A percentile compares a stretch with the other conserved stretches of the same genome.
phyloP scores from a whole-genome alignment of 345 rosid genomes.

The Bruguiera gymnorhiza region DNA sequence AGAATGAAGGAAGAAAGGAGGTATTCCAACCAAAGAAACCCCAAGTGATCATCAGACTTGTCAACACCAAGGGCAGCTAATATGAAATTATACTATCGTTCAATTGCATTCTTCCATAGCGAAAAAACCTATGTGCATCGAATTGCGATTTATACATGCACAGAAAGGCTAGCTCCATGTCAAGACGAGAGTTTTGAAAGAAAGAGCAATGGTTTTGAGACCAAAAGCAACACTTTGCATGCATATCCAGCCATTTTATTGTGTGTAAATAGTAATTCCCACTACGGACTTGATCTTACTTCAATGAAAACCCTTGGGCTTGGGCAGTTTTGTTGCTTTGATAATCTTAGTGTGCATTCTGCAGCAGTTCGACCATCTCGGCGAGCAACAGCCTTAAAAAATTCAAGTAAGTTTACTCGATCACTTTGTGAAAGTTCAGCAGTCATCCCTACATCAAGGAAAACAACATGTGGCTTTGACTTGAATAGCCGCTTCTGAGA shows the following conservation, averaged over 20 bases:
- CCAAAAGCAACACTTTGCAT: no score
- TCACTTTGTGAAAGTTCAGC: slow-evolving; percentile 91
- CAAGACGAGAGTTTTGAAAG: no score
- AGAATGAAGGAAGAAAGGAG: no score
- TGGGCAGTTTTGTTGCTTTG: slow-evolving; percentile 88
- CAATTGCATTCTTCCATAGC: no score
- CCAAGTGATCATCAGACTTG: background rate
- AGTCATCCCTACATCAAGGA: slow-evolving; percentile 99
- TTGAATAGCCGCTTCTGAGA: slow-evolving; percentile 61
- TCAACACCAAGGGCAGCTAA: background rate
- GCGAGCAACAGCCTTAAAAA: slow-evolving; percentile 87
- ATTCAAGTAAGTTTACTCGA: slow-evolving; percentile 70
- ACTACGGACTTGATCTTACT: slow-evolving; percentile 30
- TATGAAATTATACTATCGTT: background rate
- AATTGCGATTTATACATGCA: no score
- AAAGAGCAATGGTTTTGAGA: no score
- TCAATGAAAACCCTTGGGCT: slow-evolving; percentile 71
- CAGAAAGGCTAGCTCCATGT: no score
- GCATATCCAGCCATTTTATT: no score
- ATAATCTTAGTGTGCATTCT: slow-evolving; percentile 70
- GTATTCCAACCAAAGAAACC: background rate
- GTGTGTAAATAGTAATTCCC: no score
- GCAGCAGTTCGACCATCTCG: slow-evolving; percentile 95
- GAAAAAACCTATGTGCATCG: no score
- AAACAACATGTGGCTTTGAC: slow-evolving; percentile 89